Conservation (phyloP, 179 eudicot genomes). For the Silene noctiflora region DNA sequence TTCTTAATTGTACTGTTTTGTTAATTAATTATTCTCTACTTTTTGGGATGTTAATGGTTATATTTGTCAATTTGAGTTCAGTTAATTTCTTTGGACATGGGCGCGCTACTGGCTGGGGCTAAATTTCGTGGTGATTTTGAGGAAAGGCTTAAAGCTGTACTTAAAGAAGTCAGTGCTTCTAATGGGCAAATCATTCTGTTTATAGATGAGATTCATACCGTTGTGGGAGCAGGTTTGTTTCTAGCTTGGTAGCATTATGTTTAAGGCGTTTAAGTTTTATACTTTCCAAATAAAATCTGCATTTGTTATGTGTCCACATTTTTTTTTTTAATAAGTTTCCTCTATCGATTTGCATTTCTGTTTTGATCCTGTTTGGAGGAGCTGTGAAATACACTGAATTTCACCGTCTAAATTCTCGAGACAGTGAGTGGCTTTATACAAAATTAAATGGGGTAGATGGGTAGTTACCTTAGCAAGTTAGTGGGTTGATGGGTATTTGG, state of each 20-base stretch:
- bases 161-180: constrained; percentile 90
- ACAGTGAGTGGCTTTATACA: too few relatives aligned
- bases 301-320: not conserved
- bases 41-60: not conserved
- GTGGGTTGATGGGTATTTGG: too few relatives aligned
- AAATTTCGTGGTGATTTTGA: constrained; percentile 95
- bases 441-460: too few relatives aligned
- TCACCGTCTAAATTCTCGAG: not conserved
- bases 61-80: constrained; percentile 21
- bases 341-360: not conserved
- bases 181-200: constrained; percentile 91
- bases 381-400: not conserved
- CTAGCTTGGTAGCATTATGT: constrained; percentile 13
- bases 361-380: not conserved
- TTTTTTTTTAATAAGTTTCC: not conserved
- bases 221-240: constrained; percentile 87
- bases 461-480: too few relatives aligned
- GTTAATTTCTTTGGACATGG: constrained; percentile 97
- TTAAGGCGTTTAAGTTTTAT: not conserved
- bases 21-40: not conserved
- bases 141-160: constrained; percentile 91
- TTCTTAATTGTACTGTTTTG: not conserved
- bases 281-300: not conserved
- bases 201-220: constrained; percentile 95
- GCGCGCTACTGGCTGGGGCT: constrained; percentile 95